Evolutionary conservation across 306 rosid genomes (phyloP).

Genomic region (cucumber (Cucumis sativus)): Cucumber_9930_V3 NC_026660.2:10060501-10061000

Average conservation of each 20-base stretch:
- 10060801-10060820: slow-evolving; percentile 32
- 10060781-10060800: slow-evolving; percentile 31
- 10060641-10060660: slow-evolving; percentile 93
- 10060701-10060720: not conserved
- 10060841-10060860: slow-evolving; percentile 30
- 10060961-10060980: slow-evolving; percentile 13
- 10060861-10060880: not conserved
- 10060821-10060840: slow-evolving; percentile 87
- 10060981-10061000: slow-evolving; percentile 67
- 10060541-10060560: slow-evolving; percentile 60
- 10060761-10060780: slow-evolving; percentile 89
- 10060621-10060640: slow-evolving; percentile 82
- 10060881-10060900: not conserved
- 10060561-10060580: slow-evolving; percentile 70
- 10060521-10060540: slow-evolving; percentile 87
- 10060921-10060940: not conserved
- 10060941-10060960: not conserved
- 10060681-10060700: not conserved
- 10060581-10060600: slow-evolving; percentile 79
- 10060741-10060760: slow-evolving; percentile 21
- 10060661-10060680: not conserved
- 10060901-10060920: not conserved
- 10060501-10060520: slow-evolving; percentile 98
- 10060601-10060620: slow-evolving; percentile 75
- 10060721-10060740: not conserved